Percentiles rank a stretch among this genome's conserved stretches.
Evolutionary conservation across 2,329 filamentous ascomycete genomes (phyloP).

Genomic region (Paecilomyces formosus): DNA sequence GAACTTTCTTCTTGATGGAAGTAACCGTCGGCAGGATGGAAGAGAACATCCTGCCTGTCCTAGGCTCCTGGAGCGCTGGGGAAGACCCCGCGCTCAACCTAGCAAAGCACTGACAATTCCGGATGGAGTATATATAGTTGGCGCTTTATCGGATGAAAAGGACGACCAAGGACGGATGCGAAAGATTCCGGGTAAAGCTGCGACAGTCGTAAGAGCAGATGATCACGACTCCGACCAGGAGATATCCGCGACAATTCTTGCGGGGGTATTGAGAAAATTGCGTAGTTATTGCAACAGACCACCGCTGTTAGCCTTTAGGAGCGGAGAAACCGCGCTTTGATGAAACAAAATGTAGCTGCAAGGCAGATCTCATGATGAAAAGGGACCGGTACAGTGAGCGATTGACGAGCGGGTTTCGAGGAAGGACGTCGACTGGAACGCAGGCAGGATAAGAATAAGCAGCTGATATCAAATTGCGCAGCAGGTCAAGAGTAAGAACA

Average conservation of each 20-base stretch:
- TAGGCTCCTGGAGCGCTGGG: neutral
- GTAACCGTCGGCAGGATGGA: slow-evolving; percentile 12
- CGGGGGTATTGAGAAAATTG: neutral
- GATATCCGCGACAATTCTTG: neutral
- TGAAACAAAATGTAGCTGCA: neutral
- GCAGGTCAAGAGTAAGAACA: neutral
- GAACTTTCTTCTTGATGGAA: slow-evolving; percentile 25
- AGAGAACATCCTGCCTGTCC: slow-evolving; percentile 19
- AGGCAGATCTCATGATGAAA: slow-evolving; percentile 6
- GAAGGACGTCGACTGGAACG: neutral
- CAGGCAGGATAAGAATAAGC: neutral
- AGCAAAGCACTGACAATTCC: neutral
- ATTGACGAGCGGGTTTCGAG: neutral
- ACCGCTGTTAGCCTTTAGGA: slow-evolving; percentile 4
- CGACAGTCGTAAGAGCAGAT: neutral
- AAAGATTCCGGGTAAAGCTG: neutral
- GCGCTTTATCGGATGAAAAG: neutral
- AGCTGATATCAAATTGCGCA: neutral
- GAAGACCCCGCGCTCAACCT: neutral
- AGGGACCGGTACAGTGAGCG: neutral
- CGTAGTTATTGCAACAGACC: neutral
- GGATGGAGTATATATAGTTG: neutral
- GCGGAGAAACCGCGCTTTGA: slow-evolving; percentile 5
- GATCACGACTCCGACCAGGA: neutral
- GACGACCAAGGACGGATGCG: neutral